Percentiles rank a stretch among this genome's conserved stretches.
phyloP scores from a whole-genome alignment of 2,329 filamentous ascomycete species.

The Ophiostoma sp. region DNA sequence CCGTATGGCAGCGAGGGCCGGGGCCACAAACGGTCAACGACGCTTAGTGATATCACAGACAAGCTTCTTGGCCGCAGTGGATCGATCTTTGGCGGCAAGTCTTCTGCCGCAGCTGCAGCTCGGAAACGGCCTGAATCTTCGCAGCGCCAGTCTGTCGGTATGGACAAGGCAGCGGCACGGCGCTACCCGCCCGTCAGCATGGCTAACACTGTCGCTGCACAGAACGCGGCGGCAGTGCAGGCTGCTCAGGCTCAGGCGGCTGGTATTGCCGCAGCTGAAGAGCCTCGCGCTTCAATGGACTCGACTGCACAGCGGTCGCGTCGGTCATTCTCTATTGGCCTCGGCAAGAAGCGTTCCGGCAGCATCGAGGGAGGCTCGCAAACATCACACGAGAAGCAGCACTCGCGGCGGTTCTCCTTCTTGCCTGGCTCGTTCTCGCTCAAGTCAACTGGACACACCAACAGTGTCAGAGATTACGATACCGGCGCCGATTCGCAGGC shows the following conservation, averaged over 20 bases:
- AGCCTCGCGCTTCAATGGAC: conserved; percentile 61
- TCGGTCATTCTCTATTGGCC: conserved; percentile 63
- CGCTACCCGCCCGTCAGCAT: conserved; percentile 90
- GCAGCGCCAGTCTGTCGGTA: not conserved
- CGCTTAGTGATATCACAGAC: conserved; percentile 74
- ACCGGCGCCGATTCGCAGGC: conserved; percentile 48
- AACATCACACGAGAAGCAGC: conserved; percentile 49
- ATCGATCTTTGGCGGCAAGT: conserved; percentile 65
- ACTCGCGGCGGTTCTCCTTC: conserved; percentile 63
- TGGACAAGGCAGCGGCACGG: conserved; percentile 47
- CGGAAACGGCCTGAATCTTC: conserved; percentile 45
- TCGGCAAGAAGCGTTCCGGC: conserved; percentile 66
- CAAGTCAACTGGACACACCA: conserved; percentile 51
- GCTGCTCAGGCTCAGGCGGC: conserved; percentile 36
- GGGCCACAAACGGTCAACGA: conserved; percentile 65
- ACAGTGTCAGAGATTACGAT: conserved; percentile 43
- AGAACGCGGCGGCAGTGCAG: not conserved
- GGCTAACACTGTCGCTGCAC: conserved; percentile 44
- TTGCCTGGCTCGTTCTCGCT: conserved; percentile 60
- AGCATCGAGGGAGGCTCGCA: conserved; percentile 54
- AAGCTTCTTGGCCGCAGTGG: conserved; percentile 80
- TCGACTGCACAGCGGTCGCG: conserved; percentile 52
- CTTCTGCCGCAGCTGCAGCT: conserved; percentile 15
- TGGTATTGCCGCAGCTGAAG: conserved; percentile 10
- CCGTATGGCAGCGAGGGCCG: conserved; percentile 39